Evolutionary conservation across 495 filamentous ascomycete genomes (phyloP).

Genomic region (Neohortaea acidophila): DNA sequence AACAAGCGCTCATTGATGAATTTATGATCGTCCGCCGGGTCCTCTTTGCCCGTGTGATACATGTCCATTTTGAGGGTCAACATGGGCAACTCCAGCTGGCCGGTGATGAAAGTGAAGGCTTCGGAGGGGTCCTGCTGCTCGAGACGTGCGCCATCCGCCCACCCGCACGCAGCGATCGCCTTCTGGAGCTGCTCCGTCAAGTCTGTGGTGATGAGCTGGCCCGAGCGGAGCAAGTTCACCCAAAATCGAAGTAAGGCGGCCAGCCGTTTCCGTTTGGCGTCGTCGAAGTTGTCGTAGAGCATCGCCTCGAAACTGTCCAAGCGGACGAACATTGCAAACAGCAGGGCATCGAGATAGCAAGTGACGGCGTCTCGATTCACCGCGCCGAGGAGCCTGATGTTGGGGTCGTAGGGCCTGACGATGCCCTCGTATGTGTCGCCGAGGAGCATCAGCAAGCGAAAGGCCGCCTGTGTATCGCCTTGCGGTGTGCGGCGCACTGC

Average conservation of each 20-base stretch:
- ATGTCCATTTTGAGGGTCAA: conserved; percentile 89
- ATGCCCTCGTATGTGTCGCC: conserved; percentile 70
- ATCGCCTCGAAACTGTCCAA: conserved; percentile 84
- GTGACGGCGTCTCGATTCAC: conserved; percentile 75
- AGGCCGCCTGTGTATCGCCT: conserved; percentile 58
- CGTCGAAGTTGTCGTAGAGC: conserved; percentile 54
- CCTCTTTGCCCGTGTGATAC: conserved; percentile 75
- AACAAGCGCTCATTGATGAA: conserved; percentile 81
- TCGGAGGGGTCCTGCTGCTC: conserved; percentile 89
- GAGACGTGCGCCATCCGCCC: conserved; percentile 61
- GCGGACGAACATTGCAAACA: conserved; percentile 93
- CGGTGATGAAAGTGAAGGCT: conserved; percentile 88
- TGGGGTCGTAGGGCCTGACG: conserved; percentile 54
- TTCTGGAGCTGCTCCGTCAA: conserved; percentile 73
- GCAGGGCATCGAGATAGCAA: conserved; percentile 80
- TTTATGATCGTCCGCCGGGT: conserved; percentile 76
- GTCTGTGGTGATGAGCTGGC: conserved; percentile 70
- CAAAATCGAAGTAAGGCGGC: conserved; percentile 65
- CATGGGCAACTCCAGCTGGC: conserved; percentile 69
- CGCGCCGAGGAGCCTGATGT: conserved; percentile 62
- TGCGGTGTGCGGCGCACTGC: conserved; percentile 49
- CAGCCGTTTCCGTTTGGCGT: conserved; percentile 55
- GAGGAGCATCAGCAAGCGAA: conserved; percentile 57
- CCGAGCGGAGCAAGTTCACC: conserved; percentile 80
- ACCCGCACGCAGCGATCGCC: conserved; percentile 73